Evolutionary conservation across 1,139 yeast species (phyloP).

Genomic region (Komagataea norvegica): DNA sequence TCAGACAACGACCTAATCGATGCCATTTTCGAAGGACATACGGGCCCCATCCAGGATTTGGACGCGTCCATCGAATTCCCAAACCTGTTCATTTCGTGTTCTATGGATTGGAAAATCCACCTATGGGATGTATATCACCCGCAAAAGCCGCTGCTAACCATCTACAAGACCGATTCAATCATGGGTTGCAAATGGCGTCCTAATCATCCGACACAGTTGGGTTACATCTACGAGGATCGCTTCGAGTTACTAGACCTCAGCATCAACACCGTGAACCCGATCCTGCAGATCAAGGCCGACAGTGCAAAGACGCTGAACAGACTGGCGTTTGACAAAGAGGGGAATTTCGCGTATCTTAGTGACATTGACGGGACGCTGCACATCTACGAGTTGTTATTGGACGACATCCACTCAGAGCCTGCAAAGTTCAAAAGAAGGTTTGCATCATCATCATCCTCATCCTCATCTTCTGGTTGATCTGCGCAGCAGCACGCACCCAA

Average conservation of each 20-base stretch:
- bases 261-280: constrained; percentile 21
- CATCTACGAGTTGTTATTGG: constrained; percentile 17
- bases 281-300: constrained; percentile 13
- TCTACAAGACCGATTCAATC: constrained; percentile 22
- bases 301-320: constrained; percentile 16
- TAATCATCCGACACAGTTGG: constrained; percentile 20
- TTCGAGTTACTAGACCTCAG: constrained; percentile 24
- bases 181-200: constrained; percentile 22
- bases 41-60: constrained; percentile 19
- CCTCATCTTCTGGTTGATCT: too few relatives aligned
- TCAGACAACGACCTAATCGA: constrained; percentile 20
- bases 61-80: constrained; percentile 14
- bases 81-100: constrained; percentile 17
- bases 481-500: too few relatives aligned
- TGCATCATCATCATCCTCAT: too few relatives aligned
- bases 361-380: constrained; percentile 16
- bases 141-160: constrained; percentile 15
- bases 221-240: constrained; percentile 19
- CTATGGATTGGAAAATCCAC: constrained; percentile 24
- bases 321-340: constrained; percentile 17
- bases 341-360: constrained; percentile 15
- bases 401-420: constrained; percentile 15
- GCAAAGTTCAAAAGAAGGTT: constrained; percentile 21
- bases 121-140: constrained; percentile 21
- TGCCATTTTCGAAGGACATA: constrained; percentile 22